Evolutionary conservation across 768 basidiomycete species (phyloP), one percentile per base, ranked within the genome.

Genomic region (Galerina marginata): DNA sequence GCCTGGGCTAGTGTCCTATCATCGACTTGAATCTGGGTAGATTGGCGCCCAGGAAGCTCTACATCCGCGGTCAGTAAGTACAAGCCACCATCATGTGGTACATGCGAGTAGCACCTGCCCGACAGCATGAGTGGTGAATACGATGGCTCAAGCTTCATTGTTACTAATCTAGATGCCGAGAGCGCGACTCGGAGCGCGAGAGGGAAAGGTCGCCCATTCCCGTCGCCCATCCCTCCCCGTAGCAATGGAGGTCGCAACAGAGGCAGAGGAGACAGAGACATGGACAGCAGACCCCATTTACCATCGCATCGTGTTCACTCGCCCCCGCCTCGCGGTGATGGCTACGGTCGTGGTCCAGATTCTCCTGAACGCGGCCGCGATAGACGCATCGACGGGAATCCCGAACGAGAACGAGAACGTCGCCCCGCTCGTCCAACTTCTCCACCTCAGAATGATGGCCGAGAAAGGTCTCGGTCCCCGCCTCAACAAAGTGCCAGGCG

Each of bases 381-480:
- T 7, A 45, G 26, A 9, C n/a, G 33, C 29, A 29, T 6, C 16
- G 29, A 20, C 45, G 36, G 16, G 50, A 29, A 29, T 29, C 29
- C 29, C 29, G 60, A 36, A 29, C 56, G 59, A 29, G 64, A 62
- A 23, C 42, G 57, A 7, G 60, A 60, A 20, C 53, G 62, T 26
- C 43, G 54, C 14, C 54, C 51, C 42, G 51, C 47, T 37, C 56
- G 51, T n/a, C 52, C 50, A 3, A 60, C 57, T 46, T 55, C 57
- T 38, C 63, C 62, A 16, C 37, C 50, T 26, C 52, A 26, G 9
- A 29, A 55, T 42, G 45, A 36, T 23, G 40, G 37, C 20, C 47
- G 65, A 20, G 60, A 58, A 9, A 45, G 65, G 37, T 71, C 69
- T 40, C 57, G 68, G n/a, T 68, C 68, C 52, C 69, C 67, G 11